These are phyloP conservation scores for Vinca minor DNA, from an alignment of 257 asterid species.

Conservation along the genomic window DNA sequence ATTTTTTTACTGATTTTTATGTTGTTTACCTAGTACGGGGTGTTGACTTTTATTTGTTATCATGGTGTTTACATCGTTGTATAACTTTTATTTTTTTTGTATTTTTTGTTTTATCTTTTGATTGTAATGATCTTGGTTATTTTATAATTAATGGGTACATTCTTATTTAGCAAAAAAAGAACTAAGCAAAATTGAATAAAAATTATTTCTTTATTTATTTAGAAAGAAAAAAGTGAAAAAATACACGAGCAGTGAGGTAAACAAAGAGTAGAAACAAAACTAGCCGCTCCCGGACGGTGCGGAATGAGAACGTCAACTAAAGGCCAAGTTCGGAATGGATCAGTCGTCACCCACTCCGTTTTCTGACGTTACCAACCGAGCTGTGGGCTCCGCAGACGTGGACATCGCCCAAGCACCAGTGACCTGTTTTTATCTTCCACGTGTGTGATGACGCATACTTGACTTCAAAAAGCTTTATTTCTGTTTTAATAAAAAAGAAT, in stretches of 20 bases:
- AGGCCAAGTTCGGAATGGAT: slow-evolving; percentile 5
- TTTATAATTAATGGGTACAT: too few species aligned
- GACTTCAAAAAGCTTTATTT: background rate
- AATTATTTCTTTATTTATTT: too few species aligned
- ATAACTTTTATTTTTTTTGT: too few species aligned
- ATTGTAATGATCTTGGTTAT: too few species aligned
- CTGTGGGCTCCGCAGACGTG: background rate
- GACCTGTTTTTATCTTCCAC: background rate
- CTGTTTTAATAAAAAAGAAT: too few species aligned
- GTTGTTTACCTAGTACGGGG: too few species aligned
- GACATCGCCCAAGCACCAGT: background rate
- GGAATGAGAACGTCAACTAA: slow-evolving; percentile 10
- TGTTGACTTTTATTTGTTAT: too few species aligned
- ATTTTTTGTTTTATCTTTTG: too few species aligned
- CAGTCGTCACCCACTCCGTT: slow-evolving; percentile 4
- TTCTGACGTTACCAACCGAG: background rate
- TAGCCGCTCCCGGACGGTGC: slow-evolving; percentile 17
- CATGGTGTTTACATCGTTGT: too few species aligned
- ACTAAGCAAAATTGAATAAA: background rate
- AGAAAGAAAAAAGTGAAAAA: background rate
- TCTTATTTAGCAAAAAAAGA: too few species aligned
- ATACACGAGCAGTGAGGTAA: background rate
- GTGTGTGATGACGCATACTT: background rate
- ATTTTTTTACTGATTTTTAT: too few species aligned
- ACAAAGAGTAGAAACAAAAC: slow-evolving; percentile 1